Percentiles rank a stretch among this genome's conserved stretches.
phyloP scores from a whole-genome alignment of 257 asterid species.

The Solanum rostratum region DNA sequence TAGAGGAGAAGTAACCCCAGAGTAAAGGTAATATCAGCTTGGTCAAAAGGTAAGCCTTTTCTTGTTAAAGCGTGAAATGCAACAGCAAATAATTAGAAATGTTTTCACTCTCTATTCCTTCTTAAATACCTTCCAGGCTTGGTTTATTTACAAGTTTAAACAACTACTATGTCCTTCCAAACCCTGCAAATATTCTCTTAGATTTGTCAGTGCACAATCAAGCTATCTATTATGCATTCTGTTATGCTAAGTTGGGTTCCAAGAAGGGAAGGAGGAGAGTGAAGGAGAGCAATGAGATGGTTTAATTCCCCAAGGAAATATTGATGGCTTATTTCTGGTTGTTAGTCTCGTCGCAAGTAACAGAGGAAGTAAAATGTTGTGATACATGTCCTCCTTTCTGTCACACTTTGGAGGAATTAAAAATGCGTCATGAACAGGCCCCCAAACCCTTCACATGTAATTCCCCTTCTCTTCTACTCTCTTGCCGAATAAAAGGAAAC shows the following conservation, averaged over 20 bases:
- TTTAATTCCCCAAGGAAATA: not conserved
- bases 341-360: not conserved
- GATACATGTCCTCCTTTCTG: not conserved
- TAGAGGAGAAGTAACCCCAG: not conserved
- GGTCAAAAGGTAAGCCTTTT: not conserved
- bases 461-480: not conserved
- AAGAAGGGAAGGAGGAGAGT: not conserved
- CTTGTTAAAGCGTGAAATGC: not conserved
- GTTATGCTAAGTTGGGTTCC: not conserved
- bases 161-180: not conserved
- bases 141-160: not conserved
- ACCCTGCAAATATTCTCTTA: not conserved
- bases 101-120: not conserved
- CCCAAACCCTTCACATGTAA: not conserved
- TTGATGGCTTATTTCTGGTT: not conserved
- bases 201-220: not conserved
- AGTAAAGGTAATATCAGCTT: not conserved
- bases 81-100: not conserved
- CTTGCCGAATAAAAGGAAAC: not conserved
- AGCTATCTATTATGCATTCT: not conserved
- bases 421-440: not conserved
- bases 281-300: not conserved
- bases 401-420: not conserved
- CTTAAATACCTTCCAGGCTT: not conserved
- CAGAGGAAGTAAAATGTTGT: not conserved